Base-by-base conservation (phyloP, 352 stramenopile genomes). In the Globisporangium cederbergense region DNA sequence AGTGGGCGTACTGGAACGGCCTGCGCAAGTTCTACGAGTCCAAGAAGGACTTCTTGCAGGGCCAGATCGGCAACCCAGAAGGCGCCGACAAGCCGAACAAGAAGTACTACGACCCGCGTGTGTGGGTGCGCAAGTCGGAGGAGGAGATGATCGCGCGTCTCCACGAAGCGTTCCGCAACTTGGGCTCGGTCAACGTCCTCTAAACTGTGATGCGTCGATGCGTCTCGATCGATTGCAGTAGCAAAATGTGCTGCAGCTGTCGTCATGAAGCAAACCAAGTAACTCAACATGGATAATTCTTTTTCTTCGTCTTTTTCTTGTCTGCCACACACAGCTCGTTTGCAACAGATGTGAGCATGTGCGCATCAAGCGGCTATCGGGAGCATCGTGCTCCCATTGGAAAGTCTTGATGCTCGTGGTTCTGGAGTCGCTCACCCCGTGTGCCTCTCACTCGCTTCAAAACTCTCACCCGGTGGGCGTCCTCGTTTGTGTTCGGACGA, bases 1-100 rank as follows among this genome's bases (percentile, higher is more conserved):
- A 99, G 88, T 99, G 97, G 96, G 91, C 95, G 57, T 99, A 98
- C 95, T 99, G 97, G 97, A 93, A 99, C 76, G 97, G 97, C 72
- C 88, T 99, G 65, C 93, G 97, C 90, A 88, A 93, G 73, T 99
- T 98, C 75, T 98, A 99, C 82, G 85, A 95, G 68, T 90, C 92
- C 63, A 98, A 99, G 88, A 97, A 98, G 83, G 96, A 91, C 65
- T 99, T 98, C 85, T 75, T 99, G 36, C 97, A 99, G 76, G 87
- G 79, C 78, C 97, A 99, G 81, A 99, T 99, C 64, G 97, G 97
- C 77, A 99, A 99, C 89, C 96, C 97, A 18, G 94, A 98, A 38
- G 97, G 95, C 70, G 80, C 85, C 34, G 93, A 98, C 75, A 98
- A 98, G 83, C 97, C 97, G 53, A 99, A 99, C 95, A 99, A 99